Percentiles rank a stretch among this genome's conserved stretches.
Evolutionary conservation across 768 basidiomycete genomes (phyloP).

Genomic region (Naganishia kalamii): DNA sequence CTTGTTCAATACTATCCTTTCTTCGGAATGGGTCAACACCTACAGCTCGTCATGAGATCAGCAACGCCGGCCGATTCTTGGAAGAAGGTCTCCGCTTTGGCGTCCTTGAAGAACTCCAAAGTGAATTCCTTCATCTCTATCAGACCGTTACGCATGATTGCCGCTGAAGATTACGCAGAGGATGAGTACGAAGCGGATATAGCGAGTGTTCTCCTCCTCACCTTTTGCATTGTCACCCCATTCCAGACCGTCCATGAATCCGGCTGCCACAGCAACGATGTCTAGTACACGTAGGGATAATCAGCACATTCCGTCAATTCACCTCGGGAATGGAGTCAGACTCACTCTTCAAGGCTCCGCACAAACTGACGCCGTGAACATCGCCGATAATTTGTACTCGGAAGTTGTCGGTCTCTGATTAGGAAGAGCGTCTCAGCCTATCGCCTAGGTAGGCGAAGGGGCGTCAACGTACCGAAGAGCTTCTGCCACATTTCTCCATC

Average conservation of each 20-base stretch:
- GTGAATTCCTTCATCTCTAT: constrained; percentile 52
- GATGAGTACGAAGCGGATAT: neutral
- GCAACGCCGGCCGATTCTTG: constrained; percentile 50
- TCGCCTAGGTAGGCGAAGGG: constrained; percentile 10
- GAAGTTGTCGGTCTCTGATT: constrained; percentile 44
- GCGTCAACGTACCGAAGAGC: constrained; percentile 43
- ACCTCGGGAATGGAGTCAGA: neutral
- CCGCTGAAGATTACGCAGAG: constrained; percentile 36
- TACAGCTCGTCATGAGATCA: constrained; percentile 52
- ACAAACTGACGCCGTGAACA: constrained; percentile 50
- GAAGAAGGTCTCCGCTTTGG: constrained; percentile 50
- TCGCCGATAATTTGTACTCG: constrained; percentile 49
- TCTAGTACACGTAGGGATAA: constrained; percentile 21
- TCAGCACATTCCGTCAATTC: neutral
- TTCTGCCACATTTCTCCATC: constrained; percentile 49
- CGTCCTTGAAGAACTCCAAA: constrained; percentile 50
- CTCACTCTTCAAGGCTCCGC: constrained; percentile 51
- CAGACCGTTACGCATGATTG: constrained; percentile 52
- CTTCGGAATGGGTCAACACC: constrained; percentile 11
- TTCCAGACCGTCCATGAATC: constrained; percentile 50
- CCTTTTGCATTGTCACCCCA: constrained; percentile 51
- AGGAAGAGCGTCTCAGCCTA: constrained; percentile 25
- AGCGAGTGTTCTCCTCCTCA: constrained; percentile 16
- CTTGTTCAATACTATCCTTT: neutral
- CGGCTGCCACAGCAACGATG: constrained; percentile 52